Evolutionary conservation across 163 green algal species (phyloP), one percentile per base, ranked within the genome.

Genomic region (Prototheca wickerhamii): DNA sequence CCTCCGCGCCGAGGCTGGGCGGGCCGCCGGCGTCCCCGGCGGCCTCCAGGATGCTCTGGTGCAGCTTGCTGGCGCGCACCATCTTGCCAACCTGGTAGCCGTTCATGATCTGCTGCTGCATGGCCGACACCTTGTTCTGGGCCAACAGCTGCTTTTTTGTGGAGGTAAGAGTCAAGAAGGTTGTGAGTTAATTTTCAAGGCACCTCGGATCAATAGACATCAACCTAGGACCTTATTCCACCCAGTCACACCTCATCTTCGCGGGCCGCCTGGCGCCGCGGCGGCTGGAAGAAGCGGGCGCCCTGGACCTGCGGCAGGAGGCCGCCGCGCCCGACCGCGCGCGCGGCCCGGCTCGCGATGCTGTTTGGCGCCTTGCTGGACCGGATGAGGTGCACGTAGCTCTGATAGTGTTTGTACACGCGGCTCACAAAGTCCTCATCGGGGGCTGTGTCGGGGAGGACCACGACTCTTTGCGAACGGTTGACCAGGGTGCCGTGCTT

Each of bases 71-170:
- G 6, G 30, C 23, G 12, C 29, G n/a, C 30, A 30, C 28, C 58
- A 64, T 64, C 26, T 54, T 53, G 10, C 29, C 58, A 42, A 34
- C 17, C 26, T 50, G 23, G 25, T 56, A 61, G 30, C 65, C 65
- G 58, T 72, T 66, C n/a, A 32, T 33, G 1, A 33, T 4, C 62
- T 62, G 51, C 31, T 49, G 8, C 29, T 21, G 37, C 37, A 61
- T 2, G 0, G 62, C 35, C 17, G 42, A 17, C 25, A 26, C 26
- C 10, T 33, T 33, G 34, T 3, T 30, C n/a, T 21, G 50, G 30
- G 49, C 25, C 25, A 5, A 4, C 10, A 53, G 23, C 42, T 61
- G 10, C 21, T 23, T 54, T 54, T 54, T 23, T 54, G 23, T 23
- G 23, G 23, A 54, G 23, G 23, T 54, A 54, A n/a, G 55, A 25